Base-by-base conservation (phyloP, 495 filamentous ascomycete genomes). In the Aspergillus sclerotioniger region DNA sequence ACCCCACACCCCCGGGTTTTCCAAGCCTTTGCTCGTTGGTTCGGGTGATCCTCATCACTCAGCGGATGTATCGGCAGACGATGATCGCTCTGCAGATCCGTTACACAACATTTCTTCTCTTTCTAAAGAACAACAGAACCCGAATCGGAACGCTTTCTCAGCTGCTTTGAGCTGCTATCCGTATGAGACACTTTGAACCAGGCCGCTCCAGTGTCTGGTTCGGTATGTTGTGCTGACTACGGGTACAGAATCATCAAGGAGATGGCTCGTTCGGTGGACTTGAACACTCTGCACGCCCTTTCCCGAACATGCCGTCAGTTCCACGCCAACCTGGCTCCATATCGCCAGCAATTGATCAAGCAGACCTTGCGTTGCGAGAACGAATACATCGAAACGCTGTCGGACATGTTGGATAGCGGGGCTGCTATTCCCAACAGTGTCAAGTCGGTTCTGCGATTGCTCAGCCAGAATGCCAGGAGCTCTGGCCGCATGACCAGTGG, bases 131-230 rank as follows among this genome's bases (percentile, higher is more conserved):
- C 73, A 71, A 58, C 76, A 81, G 51, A 84, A 84, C 73, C 83
- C 78, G 45, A 92, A 91, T 67, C 68, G 79, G 65, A 88, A 84
- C 74, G 77, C 79, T 54, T 87, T 93, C 76, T 88, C 90, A 31
- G 81, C 84, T 66, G 87, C 89, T 61, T 77, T 96, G 74, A 86
- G 86, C 62, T 94, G 90, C 76, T 96, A 96, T 82, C 92, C 92
- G 92, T 96, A 79, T 71, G 82, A 70, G 62, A 67, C 62, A 68
- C 60, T 60, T 44, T 64, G 65, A 48, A 58, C 56, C 59, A 58
- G 56, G 52, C 31, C 51, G 57, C 37, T 47, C 41, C 43, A 47
- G 45, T 51, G 46, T 57, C 45, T 67, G 61, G 47, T 54, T 65
- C 63, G 35, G 35, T 33, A 44, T 56, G 45, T 51, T 53, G 29